A percentile compares a stretch with the other conserved stretches of the same genome.
These are phyloP conservation scores for Aspergillus udagawae DNA, from an alignment of 2,329 filamentous ascomycete genomes.

Conservation along the genomic window DNA sequence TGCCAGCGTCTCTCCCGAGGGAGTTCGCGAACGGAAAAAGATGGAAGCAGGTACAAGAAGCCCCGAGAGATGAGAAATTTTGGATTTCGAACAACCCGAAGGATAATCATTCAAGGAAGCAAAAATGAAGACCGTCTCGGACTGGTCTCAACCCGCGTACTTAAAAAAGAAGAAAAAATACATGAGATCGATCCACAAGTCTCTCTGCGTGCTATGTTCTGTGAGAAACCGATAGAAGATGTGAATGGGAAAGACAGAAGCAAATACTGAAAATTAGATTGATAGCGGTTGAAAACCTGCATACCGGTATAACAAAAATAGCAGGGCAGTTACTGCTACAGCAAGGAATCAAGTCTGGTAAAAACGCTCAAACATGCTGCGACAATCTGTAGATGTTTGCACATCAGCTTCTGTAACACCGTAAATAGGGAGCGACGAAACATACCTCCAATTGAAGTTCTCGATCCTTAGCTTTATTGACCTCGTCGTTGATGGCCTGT, in stretches of 20 bases:
- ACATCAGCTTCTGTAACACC: conserved; percentile 12
- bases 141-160: not conserved
- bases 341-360: conserved; percentile 90
- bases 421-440: conserved; percentile 7
- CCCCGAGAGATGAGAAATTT: not conserved
- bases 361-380: conserved; percentile 96
- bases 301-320: conserved; percentile 1
- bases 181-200: not conserved
- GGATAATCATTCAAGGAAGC: not conserved
- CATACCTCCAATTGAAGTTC: conserved; percentile 92
- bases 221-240: not conserved
- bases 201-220: not conserved
- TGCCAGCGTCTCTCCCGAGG: conserved; percentile 2
- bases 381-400: conserved; percentile 56
- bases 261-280: not conserved
- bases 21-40: conserved; percentile 13
- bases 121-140: too few species aligned
- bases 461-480: conserved; percentile 82
- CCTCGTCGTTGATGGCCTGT: conserved; percentile 80
- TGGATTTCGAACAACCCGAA: not conserved
- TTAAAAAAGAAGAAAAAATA: not conserved
- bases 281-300: not conserved
- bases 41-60: conserved; percentile 6
- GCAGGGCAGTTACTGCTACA: conserved; percentile 49
- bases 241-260: conserved; percentile 1